A percentile compares a stretch with the other conserved stretches of the same genome.
These are phyloP conservation scores for Globisporangium orthogonon DNA, from an alignment of 352 stramenopile genomes.

Conservation along the genomic window DNA sequence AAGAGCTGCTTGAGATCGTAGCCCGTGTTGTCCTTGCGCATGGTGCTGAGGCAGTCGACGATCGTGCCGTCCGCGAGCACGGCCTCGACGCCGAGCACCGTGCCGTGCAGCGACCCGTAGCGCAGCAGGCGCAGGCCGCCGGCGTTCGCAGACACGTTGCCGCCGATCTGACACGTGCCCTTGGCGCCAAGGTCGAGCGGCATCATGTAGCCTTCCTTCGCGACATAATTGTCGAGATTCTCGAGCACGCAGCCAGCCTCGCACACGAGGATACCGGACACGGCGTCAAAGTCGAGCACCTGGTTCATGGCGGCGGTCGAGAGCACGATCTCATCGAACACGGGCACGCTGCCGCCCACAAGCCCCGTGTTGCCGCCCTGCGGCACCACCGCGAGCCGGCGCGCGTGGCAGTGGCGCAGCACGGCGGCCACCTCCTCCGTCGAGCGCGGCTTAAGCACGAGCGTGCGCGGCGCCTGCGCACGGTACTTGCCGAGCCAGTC, in stretches of 20 bases:
- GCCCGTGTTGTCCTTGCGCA: constrained; percentile 97
- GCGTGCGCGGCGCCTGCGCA: constrained; percentile 37
- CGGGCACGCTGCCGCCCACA: constrained; percentile 90
- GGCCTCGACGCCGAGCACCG: constrained; percentile 92
- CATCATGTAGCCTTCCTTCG: constrained; percentile 87
- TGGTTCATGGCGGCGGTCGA: constrained; percentile 89
- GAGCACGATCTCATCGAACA: constrained; percentile 94
- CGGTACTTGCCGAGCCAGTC: constrained; percentile 89
- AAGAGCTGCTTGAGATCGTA: constrained; percentile 97
- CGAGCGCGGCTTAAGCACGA: constrained; percentile 85
- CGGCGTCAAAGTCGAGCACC: constrained; percentile 89
- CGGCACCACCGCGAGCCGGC: constrained; percentile 88
- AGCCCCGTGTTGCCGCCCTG: constrained; percentile 97
- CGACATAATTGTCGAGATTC: constrained; percentile 87
- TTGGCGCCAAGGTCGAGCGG: constrained; percentile 96
- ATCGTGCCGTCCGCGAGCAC: constrained; percentile 90
- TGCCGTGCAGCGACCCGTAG: constrained; percentile 93
- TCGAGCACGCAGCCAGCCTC: constrained; percentile 94
- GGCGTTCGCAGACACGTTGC: constrained; percentile 95
- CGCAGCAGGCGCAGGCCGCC: constrained; percentile 92
- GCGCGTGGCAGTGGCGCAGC: constrained; percentile 91
- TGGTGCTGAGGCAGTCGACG: constrained; percentile 88
- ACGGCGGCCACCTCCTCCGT: constrained; percentile 86
- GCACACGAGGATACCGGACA: constrained; percentile 76
- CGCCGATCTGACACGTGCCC: constrained; percentile 96